Evolutionary conservation across 345 rosid species (phyloP).

Genomic region (Erodium maritimum): DNA sequence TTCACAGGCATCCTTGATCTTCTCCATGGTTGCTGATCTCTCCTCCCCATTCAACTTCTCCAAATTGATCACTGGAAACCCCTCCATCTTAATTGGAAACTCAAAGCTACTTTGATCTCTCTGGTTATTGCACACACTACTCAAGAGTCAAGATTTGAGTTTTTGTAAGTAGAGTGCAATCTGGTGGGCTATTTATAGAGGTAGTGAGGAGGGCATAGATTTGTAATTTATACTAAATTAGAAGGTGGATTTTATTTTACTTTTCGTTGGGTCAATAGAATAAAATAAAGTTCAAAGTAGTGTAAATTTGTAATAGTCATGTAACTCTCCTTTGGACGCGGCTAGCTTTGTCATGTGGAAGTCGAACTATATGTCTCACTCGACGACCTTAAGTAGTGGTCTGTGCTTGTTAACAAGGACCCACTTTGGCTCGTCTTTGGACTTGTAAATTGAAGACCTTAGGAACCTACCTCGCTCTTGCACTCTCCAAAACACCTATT

Average conservation of each 20-base stretch:
- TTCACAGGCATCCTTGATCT: constrained; percentile 88
- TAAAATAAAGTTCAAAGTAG: neutral
- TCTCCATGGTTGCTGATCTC: constrained; percentile 44
- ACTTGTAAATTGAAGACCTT: neutral
- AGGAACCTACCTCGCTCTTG: neutral
- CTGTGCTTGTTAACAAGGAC: no score
- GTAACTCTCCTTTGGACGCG: no score
- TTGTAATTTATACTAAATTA: no score
- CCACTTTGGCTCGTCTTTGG: no score
- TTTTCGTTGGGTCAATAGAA: neutral
- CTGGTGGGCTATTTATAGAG: neutral
- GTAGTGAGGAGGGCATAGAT: neutral
- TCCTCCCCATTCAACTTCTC: constrained; percentile 60
- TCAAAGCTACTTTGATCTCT: neutral
- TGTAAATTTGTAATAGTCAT: no score
- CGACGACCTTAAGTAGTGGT: no score
- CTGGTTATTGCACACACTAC: neutral
- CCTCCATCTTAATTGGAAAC: constrained; percentile 26
- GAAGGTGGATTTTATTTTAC: neutral
- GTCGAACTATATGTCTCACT: no score
- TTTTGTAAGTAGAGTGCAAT: neutral
- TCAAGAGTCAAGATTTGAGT: neutral
- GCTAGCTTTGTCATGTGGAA: no score
- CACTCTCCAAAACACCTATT: neutral
- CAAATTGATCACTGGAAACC: constrained; percentile 57